phyloP scores from a whole-genome alignment of 257 asterid species.

The Nyctanthes arbortristis region DNA sequence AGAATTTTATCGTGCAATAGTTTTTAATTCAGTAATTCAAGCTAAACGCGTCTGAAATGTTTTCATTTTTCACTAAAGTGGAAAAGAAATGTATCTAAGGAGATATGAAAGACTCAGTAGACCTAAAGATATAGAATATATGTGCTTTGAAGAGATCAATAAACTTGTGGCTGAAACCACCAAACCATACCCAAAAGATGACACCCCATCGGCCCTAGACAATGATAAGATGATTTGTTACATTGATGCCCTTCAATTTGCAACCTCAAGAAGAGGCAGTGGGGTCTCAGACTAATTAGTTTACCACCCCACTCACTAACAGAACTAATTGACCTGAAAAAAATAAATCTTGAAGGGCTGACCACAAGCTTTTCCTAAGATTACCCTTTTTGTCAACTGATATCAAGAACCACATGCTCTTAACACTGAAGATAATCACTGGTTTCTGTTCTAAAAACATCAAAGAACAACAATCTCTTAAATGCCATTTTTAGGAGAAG shows the following conservation, averaged over 20 bases:
- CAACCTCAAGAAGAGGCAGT: neutral
- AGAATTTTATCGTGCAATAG: too few species aligned
- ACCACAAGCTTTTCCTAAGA: slow-evolving; percentile 16
- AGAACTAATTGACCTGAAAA: slow-evolving; percentile 17
- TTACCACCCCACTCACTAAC: too few species aligned
- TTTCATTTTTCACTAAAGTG: neutral
- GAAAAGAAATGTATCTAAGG: neutral
- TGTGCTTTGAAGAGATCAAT: neutral
- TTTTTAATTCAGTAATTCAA: too few species aligned
- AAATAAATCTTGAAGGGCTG: neutral
- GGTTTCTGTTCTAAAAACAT: too few species aligned
- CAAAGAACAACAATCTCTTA: too few species aligned
- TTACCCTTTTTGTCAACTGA: slow-evolving; percentile 20
- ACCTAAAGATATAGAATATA: slow-evolving; percentile 1
- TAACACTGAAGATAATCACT: neutral
- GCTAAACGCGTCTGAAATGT: neutral
- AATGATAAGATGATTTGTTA: neutral
- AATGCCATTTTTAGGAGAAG: too few species aligned
- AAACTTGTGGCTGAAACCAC: slow-evolving; percentile 4
- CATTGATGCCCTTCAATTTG: neutral
- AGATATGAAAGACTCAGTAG: neutral
- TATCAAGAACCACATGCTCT: slow-evolving; percentile 28
- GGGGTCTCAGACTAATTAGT: slow-evolving; percentile 23
- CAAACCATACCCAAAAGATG: neutral
- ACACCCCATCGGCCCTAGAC: slow-evolving; percentile 19